Conservation (phyloP, 2,329 filamentous ascomycete genomes). For the Penicillium sp. region DNA sequence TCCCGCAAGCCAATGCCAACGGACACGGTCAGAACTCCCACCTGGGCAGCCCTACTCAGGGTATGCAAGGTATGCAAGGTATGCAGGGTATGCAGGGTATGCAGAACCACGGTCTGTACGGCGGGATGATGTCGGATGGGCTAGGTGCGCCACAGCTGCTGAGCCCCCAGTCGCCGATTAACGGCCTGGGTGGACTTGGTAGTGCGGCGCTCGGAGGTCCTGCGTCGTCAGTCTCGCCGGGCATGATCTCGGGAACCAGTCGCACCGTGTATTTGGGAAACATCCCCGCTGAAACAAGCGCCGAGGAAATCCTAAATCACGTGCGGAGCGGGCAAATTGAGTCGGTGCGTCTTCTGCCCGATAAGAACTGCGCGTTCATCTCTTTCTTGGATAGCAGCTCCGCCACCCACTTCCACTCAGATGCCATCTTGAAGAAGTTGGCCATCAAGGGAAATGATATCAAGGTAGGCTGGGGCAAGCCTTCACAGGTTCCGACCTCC, state of each 20-base stretch:
- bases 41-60: constrained; percentile 70
- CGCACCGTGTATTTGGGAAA: constrained; percentile 97
- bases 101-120: constrained; percentile 73
- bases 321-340: constrained; percentile 98
- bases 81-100: constrained; percentile 62
- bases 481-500: constrained; percentile 94
- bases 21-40: constrained; percentile 59
- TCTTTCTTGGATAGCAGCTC: constrained; percentile 98
- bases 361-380: constrained; percentile 99
- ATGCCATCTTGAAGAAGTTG: constrained; percentile 99
- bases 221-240: constrained; percentile 74
- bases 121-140: constrained; percentile 79
- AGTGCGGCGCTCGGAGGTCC: constrained; percentile 63
- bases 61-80: constrained; percentile 50
- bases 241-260: constrained; percentile 84
- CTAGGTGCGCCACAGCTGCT: constrained; percentile 78
- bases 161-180: constrained; percentile 83
- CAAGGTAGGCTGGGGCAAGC: constrained; percentile 99
- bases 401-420: constrained; percentile 97
- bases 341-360: constrained; percentile 92
- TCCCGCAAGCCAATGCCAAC: constrained; percentile 61
- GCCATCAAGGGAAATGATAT: constrained; percentile 98
- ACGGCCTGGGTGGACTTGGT: constrained; percentile 65
- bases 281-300: constrained; percentile 94
- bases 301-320: constrained; percentile 94